Percentiles rank a stretch among this genome's conserved stretches.
Conservation (phyloP, 139 green algal species). For the Coelastrella sp. region DNA sequence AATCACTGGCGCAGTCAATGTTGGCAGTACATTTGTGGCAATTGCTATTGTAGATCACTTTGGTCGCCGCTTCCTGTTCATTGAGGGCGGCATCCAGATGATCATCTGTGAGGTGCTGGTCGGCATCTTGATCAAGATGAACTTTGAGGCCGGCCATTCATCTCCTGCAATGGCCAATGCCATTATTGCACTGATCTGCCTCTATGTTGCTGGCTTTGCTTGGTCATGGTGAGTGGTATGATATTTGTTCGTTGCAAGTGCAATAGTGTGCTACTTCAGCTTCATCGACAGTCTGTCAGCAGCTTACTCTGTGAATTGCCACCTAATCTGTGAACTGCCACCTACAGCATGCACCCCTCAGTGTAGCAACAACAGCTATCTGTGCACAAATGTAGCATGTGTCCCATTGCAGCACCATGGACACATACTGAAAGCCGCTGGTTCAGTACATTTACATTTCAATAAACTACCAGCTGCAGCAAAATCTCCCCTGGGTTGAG, state of each 20-base stretch:
- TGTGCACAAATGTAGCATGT: too few species aligned
- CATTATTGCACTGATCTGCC: conserved; percentile 76
- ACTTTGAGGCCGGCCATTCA: conserved; percentile 40
- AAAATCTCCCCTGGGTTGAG: too few species aligned
- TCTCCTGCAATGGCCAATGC: conserved; percentile 45
- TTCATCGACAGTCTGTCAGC: too few species aligned
- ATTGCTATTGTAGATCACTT: conserved; percentile 69
- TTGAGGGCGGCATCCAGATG: conserved; percentile 77
- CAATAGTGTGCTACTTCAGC: not conserved
- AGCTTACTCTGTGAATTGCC: too few species aligned
- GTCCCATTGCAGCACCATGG: too few species aligned
- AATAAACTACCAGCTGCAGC: too few species aligned
- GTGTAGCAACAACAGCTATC: too few species aligned
- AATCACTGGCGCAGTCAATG: conserved; percentile 53
- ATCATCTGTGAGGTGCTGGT: conserved; percentile 60
- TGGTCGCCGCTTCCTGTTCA: conserved; percentile 65
- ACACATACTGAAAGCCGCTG: too few species aligned
- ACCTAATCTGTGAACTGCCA: too few species aligned
- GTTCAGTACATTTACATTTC: too few species aligned
- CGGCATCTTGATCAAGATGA: conserved; percentile 53
- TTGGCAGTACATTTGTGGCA: conserved; percentile 47
- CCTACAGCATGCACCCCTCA: too few species aligned
- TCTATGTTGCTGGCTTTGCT: conserved; percentile 82
- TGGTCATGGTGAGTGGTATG: conserved; percentile 69
- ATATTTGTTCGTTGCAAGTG: not conserved